Conservation (phyloP, 2,329 filamentous ascomycete genomes). For the Colletotrichum chrysophilum region DNA sequence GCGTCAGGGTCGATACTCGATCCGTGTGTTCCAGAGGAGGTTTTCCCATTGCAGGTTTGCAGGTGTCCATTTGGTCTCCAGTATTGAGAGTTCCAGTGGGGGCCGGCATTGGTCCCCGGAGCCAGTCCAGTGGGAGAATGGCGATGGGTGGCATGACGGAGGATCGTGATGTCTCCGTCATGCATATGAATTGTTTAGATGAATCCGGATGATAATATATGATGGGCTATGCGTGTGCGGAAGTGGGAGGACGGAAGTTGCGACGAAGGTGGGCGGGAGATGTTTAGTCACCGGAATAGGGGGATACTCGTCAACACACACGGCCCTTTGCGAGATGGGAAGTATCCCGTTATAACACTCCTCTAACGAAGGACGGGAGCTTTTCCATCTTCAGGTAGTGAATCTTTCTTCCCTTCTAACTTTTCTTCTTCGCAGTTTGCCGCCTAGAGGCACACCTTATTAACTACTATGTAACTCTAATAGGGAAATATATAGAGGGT, state of each 20-base stretch:
- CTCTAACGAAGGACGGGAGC: not conserved
- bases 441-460: no score
- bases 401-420: not conserved
- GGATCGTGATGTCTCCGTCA: not conserved
- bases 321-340: not conserved
- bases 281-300: not conserved
- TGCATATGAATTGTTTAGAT: constrained; percentile 3
- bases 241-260: constrained; percentile 11
- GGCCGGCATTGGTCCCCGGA: not conserved
- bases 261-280: not conserved
- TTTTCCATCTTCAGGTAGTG: not conserved
- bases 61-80: not conserved
- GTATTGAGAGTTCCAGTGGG: not conserved
- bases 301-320: not conserved
- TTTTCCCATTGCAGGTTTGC: not conserved
- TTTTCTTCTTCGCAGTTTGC: no score
- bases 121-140: not conserved
- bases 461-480: no score
- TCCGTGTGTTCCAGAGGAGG: not conserved
- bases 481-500: no score
- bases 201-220: constrained; percentile 13
- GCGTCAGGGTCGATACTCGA: constrained; percentile 2
- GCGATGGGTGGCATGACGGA: not conserved
- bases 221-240: constrained; percentile 2
- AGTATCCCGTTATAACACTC: not conserved